Conservation (phyloP, 1,284 basidiomycete genomes). For the Malassezia yamatoensis region DNA sequence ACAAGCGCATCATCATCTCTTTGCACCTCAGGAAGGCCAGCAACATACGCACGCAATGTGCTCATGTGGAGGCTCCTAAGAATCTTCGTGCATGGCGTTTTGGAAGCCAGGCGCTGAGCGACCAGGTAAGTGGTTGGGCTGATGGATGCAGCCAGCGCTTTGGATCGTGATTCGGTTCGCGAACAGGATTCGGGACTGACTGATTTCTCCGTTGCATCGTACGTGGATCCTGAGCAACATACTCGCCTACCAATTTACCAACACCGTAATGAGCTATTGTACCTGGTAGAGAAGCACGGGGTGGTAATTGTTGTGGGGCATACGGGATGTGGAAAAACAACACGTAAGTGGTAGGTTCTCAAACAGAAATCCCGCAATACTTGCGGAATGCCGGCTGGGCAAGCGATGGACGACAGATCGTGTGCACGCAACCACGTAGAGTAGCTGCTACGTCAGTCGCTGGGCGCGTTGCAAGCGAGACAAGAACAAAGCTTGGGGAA, state of each 20-base stretch:
- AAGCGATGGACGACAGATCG: conserved; percentile 34
- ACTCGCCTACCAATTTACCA: conserved; percentile 75
- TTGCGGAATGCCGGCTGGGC: conserved; percentile 65
- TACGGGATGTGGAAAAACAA: conserved; percentile 40
- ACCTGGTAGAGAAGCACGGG: conserved; percentile 70
- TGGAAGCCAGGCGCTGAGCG: conserved; percentile 41
- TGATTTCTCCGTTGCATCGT: conserved; percentile 6
- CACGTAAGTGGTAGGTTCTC: conserved; percentile 19
- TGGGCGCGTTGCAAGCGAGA: conserved; percentile 46
- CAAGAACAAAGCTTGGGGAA: conserved; percentile 58
- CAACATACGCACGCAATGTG: conserved; percentile 18
- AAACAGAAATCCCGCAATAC: conserved; percentile 80
- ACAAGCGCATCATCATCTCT: conserved; percentile 52
- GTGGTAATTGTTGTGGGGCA: conserved; percentile 61
- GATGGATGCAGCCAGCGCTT: conserved; percentile 53
- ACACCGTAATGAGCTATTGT: conserved; percentile 69
- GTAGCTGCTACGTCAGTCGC: conserved; percentile 48
- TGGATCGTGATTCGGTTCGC: conserved; percentile 62
- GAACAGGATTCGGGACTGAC: conserved; percentile 56
- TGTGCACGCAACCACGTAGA: conserved; percentile 47
- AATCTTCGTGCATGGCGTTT: conserved; percentile 22
- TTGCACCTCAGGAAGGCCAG: conserved; percentile 15
- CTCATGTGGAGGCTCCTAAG: conserved; percentile 3
- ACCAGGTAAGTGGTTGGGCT: conserved; percentile 19
- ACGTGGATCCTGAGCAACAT: conserved; percentile 43